Evolutionary conservation across 352 stramenopile genomes (phyloP), one percentile per base, ranked within the genome.

Genomic region (Pythium chondricola): DNA sequence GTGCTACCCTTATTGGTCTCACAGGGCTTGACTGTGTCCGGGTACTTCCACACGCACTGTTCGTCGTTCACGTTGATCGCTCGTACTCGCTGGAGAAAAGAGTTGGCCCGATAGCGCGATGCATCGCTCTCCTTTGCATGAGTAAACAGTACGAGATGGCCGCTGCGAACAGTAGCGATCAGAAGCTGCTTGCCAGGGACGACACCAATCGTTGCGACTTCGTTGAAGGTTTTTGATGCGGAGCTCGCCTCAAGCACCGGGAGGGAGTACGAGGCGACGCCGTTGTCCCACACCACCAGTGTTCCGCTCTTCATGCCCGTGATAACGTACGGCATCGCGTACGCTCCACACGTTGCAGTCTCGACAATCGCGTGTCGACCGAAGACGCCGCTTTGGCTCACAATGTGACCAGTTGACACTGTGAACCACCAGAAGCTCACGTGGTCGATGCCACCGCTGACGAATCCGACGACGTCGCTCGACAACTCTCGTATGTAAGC

Each of bases 361-460:
- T 85, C 68, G 0, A 77, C 52, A 3, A 84, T 45, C 8, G 78
- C 74, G 38, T 85, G 72, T 9, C 74, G 70, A 11, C 78, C 78
- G 43, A 89, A 89, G 0, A 89, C 64, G 0, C 78, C 74, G 43
- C 71, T 66, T 24, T 87, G 73, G n/a, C 58, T 65, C 20, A 49
- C 54, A 0, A 86, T 38, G 24, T 83, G 70, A 6, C 74, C 59
- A 11, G 68, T 80, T 4, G 73, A 63, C 6, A 62, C 51, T 17
- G 77, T 68, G 2, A 87, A 53, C 14, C 46, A 64, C 75, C 75
- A 90, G 35, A 90, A 86, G 2, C 55, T 83, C 8, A 84, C 52
- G 37, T 90, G 78, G 31, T 86, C 63, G 16, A 90, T 46, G n/a
- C 78, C 75, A n/a, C 74, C 75, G 20, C 57, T 82, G 18, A 90